These are phyloP conservation scores for Lipomyces yamadae DNA, from an alignment of 805 yeast genomes.

Conservation along the genomic window DNA sequence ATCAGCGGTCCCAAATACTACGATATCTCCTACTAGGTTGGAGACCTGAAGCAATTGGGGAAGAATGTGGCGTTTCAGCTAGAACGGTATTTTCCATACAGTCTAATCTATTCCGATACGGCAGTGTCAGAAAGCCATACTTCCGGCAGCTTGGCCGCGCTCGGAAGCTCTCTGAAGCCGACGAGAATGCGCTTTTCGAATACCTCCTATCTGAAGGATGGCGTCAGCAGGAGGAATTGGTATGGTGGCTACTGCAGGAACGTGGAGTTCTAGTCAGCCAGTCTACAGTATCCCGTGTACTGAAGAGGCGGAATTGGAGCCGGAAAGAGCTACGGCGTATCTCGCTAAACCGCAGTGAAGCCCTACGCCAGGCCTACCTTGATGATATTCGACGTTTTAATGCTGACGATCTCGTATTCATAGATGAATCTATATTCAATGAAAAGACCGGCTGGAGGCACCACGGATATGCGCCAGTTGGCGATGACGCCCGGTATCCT, in stretches of 20 bases:
- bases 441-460: conserved; percentile 2
- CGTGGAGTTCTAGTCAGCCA: not conserved
- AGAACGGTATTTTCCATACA: not conserved
- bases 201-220: not conserved
- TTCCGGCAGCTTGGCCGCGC: conserved; percentile 1
- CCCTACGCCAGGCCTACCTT: not conserved
- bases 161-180: not conserved
- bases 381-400: not conserved
- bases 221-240: not conserved
- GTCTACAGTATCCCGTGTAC: not conserved
- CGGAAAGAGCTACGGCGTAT: not conserved
- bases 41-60: not conserved
- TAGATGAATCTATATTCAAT: not conserved
- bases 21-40: not conserved
- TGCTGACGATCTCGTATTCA: not conserved
- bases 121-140: not conserved
- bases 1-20: not conserved
- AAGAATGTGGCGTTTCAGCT: not conserved
- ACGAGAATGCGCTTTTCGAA: not conserved
- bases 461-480: conserved; percentile 1
- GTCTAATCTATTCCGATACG: not conserved
- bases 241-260: not conserved
- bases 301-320: not conserved
- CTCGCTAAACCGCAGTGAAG: not conserved
- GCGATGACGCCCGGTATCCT: not conserved